These are phyloP conservation scores for Amanita phalloides DNA, from an alignment of 768 basidiomycete species.

Conservation along the genomic window DNA sequence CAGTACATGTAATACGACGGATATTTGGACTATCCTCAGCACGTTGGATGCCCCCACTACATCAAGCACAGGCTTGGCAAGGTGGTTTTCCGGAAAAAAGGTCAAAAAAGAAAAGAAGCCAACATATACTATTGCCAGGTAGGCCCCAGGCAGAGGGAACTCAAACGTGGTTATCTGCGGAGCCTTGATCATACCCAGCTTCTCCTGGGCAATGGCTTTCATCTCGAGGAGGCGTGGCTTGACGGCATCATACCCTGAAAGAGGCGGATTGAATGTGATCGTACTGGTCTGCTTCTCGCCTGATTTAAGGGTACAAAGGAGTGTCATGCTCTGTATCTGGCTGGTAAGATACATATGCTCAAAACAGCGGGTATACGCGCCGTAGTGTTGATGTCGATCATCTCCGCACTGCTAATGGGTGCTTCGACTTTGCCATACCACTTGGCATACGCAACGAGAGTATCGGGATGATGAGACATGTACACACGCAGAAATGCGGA, in stretches of 20 bases:
- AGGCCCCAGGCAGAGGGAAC: slow-evolving; percentile 20
- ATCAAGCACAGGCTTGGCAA: neutral
- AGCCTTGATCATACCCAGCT: slow-evolving; percentile 64
- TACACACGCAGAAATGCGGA: slow-evolving; percentile 74
- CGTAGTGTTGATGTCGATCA: slow-evolving; percentile 60
- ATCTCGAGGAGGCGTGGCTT: slow-evolving; percentile 71
- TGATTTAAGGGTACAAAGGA: slow-evolving; percentile 48
- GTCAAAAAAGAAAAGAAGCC: neutral
- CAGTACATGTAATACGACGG: slow-evolving; percentile 26
- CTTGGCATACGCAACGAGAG: slow-evolving; percentile 74
- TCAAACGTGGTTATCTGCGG: slow-evolving; percentile 52
- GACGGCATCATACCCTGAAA: slow-evolving; percentile 69
- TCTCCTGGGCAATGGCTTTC: slow-evolving; percentile 74
- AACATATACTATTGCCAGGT: neutral
- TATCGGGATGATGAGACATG: slow-evolving; percentile 79
- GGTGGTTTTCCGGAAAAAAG: neutral
- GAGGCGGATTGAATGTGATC: slow-evolving; percentile 60
- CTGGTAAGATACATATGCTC: neutral
- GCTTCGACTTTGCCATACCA: slow-evolving; percentile 58
- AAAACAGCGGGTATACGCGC: slow-evolving; percentile 20
- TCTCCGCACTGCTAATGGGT: slow-evolving; percentile 50
- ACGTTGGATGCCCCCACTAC: neutral
- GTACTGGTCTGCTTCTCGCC: slow-evolving; percentile 36
- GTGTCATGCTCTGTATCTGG: slow-evolving; percentile 48
- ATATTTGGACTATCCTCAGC: slow-evolving; percentile 23